Base-by-base conservation (phyloP, 2,329 filamentous ascomycete genomes). In the Fusarium drepaniforme region DNA sequence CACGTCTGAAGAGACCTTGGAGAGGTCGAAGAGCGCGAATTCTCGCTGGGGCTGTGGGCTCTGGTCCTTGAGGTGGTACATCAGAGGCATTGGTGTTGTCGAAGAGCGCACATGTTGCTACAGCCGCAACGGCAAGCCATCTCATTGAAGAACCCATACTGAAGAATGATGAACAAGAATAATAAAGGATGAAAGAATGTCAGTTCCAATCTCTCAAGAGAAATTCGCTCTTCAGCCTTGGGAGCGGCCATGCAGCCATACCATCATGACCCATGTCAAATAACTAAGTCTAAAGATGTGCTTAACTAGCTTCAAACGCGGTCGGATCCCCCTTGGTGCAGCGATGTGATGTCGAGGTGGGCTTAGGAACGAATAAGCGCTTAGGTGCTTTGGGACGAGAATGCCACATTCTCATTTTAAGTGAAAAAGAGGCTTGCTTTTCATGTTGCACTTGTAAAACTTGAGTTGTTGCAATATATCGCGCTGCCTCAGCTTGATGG, bases 111-210 rank as follows among this genome's bases (percentile, higher is more conserved):
- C 21, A 75, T 60, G 64, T 25, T 37, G 42, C 28, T 25, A 75
- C 33, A 56, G 64, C 67, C 28, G 67, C 70, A 18, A 67, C 35
- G 42, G 67, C 63, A 18, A 67, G 46, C 60, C 67, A 73, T 62
- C 69, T 72, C 69, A 60, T 72, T 21, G 71, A 63, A 13, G 66
- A 69, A 18, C 65, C 42, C 70, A 72, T 73, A 1, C 25, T 61
- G 56, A 18, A 37, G 44, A 25, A 13, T 18, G 33, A 46, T 13
- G 35, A 18, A 25, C 25, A 35, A 35, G 8, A 8, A 58, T 16
- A 23, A 49, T 60, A 13, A 11, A 51, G 16, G 15, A 28, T 62
- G 46, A 42, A 62, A 25, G 16, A 46, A 25, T n/a, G 18, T 30
- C 11, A 23, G 42, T 33, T 49, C 9, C 16, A n/a, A 9, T 16